Evolutionary conservation across 441 rosid species (phyloP).

Genomic region (Macaranga tanarius): DNA sequence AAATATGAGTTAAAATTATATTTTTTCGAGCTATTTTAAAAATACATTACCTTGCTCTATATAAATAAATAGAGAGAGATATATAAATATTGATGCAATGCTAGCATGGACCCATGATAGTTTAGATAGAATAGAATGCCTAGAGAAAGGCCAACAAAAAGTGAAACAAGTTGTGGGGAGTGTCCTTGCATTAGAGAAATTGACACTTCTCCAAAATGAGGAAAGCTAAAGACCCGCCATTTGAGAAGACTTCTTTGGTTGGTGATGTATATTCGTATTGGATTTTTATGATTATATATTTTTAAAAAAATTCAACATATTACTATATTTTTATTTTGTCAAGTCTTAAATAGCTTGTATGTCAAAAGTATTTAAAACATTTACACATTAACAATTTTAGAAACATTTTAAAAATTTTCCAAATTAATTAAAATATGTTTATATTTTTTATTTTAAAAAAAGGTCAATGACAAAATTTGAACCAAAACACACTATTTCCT

Average conservation of each 20-base stretch:
- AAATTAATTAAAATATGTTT: no score
- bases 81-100: neutral
- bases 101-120: slow-evolving; percentile 28
- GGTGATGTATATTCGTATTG: neutral
- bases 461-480: neutral
- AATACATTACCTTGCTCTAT: no score
- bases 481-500: neutral
- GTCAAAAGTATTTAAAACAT: no score
- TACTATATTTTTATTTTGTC: no score
- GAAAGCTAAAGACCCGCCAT: slow-evolving; percentile 17
- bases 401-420: no score
- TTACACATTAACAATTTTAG: no score
- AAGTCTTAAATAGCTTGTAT: no score
- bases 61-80: neutral
- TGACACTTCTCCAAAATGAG: neutral
- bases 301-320: no score
- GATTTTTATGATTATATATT: no score
- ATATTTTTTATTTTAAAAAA: no score
- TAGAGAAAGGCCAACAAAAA: slow-evolving; percentile 35
- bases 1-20: no score
- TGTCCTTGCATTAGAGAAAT: slow-evolving; percentile 2
- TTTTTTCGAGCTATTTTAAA: no score
- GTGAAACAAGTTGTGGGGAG: slow-evolving; percentile 22
- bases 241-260: slow-evolving; percentile 1
- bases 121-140: slow-evolving; percentile 23